Conservation (phyloP, 805 yeast genomes). For the Candida ulmi region DNA sequence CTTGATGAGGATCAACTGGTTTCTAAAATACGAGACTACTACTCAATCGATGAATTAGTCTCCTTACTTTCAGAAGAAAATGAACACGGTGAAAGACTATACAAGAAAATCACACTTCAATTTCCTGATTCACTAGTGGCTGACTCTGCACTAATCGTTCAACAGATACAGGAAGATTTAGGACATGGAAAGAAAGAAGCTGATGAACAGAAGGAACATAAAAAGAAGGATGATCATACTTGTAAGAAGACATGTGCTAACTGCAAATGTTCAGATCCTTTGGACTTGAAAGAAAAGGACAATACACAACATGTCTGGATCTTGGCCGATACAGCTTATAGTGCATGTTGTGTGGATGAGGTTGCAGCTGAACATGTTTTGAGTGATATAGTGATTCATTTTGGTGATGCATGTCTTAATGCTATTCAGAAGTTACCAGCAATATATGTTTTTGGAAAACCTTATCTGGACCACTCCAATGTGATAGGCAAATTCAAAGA, state of each 20-base stretch:
- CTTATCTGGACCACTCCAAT: slow-evolving; percentile 40
- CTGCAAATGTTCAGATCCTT: slow-evolving; percentile 22
- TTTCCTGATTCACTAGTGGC: slow-evolving; percentile 79
- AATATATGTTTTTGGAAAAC: slow-evolving; percentile 73
- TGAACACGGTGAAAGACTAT: slow-evolving; percentile 25
- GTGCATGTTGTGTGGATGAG: slow-evolving; percentile 94
- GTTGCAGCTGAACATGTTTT: slow-evolving; percentile 92
- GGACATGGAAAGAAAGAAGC: not conserved
- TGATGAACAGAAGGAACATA: slow-evolving; percentile 1
- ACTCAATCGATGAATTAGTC: slow-evolving; percentile 46
- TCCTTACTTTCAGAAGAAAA: slow-evolving; percentile 30
- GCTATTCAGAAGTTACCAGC: slow-evolving; percentile 71
- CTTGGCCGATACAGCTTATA: slow-evolving; percentile 92
- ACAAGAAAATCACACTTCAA: slow-evolving; percentile 67
- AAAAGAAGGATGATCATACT: slow-evolving; percentile 7
- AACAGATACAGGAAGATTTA: slow-evolving; percentile 37
- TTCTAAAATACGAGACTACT: slow-evolving; percentile 41
- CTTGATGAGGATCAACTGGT: slow-evolving; percentile 21
- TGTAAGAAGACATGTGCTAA: slow-evolving; percentile 17
- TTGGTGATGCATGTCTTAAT: slow-evolving; percentile 92
- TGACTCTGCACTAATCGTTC: slow-evolving; percentile 71
- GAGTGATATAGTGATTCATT: slow-evolving; percentile 83
- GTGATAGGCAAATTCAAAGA: slow-evolving; percentile 36
- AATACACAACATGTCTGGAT: slow-evolving; percentile 55
- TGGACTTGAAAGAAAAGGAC: slow-evolving; percentile 1